phyloP scores from a whole-genome alignment of 2,329 filamentous ascomycete genomes.

The Rachicladosporium sp. region DNA sequence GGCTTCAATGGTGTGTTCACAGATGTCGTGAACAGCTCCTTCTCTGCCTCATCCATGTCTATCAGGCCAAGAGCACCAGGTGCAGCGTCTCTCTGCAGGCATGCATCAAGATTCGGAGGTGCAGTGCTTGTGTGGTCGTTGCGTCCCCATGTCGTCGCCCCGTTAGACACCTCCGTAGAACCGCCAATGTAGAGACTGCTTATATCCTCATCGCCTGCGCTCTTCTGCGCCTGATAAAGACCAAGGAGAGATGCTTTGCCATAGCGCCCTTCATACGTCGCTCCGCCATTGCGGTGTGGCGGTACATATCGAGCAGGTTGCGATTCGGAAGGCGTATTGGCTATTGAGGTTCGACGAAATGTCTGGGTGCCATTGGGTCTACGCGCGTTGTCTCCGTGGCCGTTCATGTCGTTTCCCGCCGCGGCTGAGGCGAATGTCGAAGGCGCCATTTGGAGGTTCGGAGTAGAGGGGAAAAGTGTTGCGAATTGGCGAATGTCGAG shows the following conservation, averaged over 20 bases:
- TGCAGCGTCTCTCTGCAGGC: constrained; percentile 68
- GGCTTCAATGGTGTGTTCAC: constrained; percentile 92
- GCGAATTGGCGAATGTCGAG: too few relatives aligned
- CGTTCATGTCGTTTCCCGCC: constrained; percentile 27
- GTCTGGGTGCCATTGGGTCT: constrained; percentile 56
- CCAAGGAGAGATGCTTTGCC: constrained; percentile 67
- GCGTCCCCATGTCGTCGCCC: constrained; percentile 60
- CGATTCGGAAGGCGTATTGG: constrained; percentile 13
- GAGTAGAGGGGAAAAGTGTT: too few relatives aligned
- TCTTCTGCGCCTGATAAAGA: constrained; percentile 51
- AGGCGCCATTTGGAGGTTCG: constrained; percentile 15
- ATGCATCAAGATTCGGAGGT: constrained; percentile 74
- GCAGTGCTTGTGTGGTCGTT: constrained; percentile 57
- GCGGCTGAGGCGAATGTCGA: constrained; percentile 40
- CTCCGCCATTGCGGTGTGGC: constrained; percentile 49
- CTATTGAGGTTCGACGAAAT: constrained; percentile 48
- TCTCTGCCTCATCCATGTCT: constrained; percentile 58
- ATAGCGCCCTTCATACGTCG: constrained; percentile 48
- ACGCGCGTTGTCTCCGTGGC: constrained; percentile 39
- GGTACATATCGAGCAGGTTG: constrained; percentile 42
- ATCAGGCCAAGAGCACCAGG: constrained; percentile 59
- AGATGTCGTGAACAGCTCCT: constrained; percentile 65
- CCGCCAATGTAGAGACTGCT: constrained; percentile 58
- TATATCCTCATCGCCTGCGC: constrained; percentile 47
- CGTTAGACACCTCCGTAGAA: constrained; percentile 60